A percentile compares a stretch with the other conserved stretches of the same genome.
phyloP scores from a whole-genome alignment of 2,329 filamentous ascomycete species.

The Phaeosphaeria sp. region DNA sequence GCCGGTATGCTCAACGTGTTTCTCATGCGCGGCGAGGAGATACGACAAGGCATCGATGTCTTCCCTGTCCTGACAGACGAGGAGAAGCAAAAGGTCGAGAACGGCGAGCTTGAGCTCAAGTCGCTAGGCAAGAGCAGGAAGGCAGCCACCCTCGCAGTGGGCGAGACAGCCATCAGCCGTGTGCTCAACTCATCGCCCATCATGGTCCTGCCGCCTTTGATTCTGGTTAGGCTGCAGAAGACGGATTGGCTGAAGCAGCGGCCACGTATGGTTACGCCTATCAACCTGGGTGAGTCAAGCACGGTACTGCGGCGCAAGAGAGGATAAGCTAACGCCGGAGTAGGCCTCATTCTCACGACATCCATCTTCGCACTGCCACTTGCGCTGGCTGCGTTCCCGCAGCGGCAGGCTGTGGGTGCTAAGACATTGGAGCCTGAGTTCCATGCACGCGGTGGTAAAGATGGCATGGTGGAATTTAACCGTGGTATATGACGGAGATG shows the following conservation, averaged over 20 bases:
- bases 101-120: conserved; percentile 64
- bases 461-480: conserved; percentile 93
- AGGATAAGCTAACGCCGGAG: conserved; percentile 59
- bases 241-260: conserved; percentile 80
- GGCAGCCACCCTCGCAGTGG: conserved; percentile 87
- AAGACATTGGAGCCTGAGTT: conserved; percentile 85
- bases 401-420: conserved; percentile 82
- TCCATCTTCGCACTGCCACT: conserved; percentile 88
- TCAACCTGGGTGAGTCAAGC: conserved; percentile 73
- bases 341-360: conserved; percentile 78
- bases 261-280: conserved; percentile 77
- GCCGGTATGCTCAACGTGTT: conserved; percentile 95
- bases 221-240: conserved; percentile 84
- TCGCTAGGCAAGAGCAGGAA: conserved; percentile 86
- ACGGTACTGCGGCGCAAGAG: conserved; percentile 65
- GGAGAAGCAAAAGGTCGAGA: conserved; percentile 71
- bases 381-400: conserved; percentile 90
- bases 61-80: conserved; percentile 79
- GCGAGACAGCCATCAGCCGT: conserved; percentile 88
- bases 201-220: conserved; percentile 91
- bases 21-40: conserved; percentile 97
- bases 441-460: conserved; percentile 77
- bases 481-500: conserved; percentile 73
- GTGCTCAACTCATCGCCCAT: conserved; percentile 95
- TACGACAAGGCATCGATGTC: conserved; percentile 89